A percentile compares a stretch with the other conserved stretches of the same genome.
Conservation (phyloP, 768 basidiomycete genomes). For the Mycena venus region DNA sequence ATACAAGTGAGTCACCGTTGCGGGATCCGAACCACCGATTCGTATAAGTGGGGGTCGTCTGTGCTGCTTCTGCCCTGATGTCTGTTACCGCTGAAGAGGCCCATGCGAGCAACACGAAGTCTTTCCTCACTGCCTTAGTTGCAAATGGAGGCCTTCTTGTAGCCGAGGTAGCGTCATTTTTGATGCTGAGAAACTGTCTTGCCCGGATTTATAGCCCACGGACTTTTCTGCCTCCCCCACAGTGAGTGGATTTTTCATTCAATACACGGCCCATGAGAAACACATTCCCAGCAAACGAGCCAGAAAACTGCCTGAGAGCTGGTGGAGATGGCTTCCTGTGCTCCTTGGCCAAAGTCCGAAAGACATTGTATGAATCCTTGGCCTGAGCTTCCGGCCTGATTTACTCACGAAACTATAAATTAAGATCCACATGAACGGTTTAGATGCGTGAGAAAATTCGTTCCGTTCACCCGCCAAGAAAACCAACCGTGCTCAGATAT, state of each 20-base stretch:
- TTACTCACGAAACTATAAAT: too few species aligned
- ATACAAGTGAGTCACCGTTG: too few species aligned
- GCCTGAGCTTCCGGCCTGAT: too few species aligned
- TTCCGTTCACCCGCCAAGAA: constrained; percentile 27
- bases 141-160: constrained; percentile 62
- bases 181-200: constrained; percentile 67
- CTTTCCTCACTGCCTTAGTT: constrained; percentile 73
- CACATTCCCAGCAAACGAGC: constrained; percentile 58
- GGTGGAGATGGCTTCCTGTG: constrained; percentile 66
- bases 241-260: constrained; percentile 49
- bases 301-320: constrained; percentile 54
- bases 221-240: constrained; percentile 70
- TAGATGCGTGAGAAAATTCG: constrained; percentile 74
- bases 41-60: too few species aligned
- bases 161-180: constrained; percentile 67
- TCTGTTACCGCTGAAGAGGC: constrained; percentile 37
- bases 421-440: constrained; percentile 73
- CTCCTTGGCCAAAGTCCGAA: constrained; percentile 54
- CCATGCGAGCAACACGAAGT: constrained; percentile 49
- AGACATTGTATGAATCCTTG: constrained; percentile 61
- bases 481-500: constrained; percentile 46
- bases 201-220: constrained; percentile 73
- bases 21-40: too few species aligned
- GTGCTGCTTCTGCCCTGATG: neutral
- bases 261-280: too few species aligned